Base-by-base conservation (phyloP, 2,329 filamentous ascomycete species). In the Paramyrothecium sp. region DNA sequence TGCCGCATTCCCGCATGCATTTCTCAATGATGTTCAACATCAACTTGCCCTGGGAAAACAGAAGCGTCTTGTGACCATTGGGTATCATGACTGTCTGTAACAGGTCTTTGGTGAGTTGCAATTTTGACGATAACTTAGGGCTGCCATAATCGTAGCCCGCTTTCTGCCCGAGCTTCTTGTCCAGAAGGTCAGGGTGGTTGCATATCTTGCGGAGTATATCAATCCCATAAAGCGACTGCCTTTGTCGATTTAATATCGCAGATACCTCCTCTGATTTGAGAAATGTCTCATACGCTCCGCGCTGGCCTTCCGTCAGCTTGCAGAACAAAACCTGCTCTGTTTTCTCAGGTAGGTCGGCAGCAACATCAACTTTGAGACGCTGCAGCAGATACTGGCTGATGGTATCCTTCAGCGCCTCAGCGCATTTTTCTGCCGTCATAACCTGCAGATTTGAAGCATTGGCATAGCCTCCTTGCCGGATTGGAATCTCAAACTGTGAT, bases 251-350 rank as follows among this genome's bases (percentile, higher is more conserved):
- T 46, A 94, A 74, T 56, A 98, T 97, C 0, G 89, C 87, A n/a
- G 82, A 84, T 81, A 97, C 92, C 49, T 97, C 92, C 46, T 90
- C 86, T 0, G 93, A 97, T 19, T 80, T 80, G 2, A 98, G 78
- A 64, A 97, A 98, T 5, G 82, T 79, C 69, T 92, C 85, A 64
- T 99, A 99, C 1, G 89, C 88, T 33, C 89, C 82, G 53, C 90
- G 84, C 70, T 99, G 95, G 16, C 88, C 72, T 11, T 74, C 71
- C 0, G 93, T 96, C 60, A 99, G 78, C 70, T 96, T 96, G 76
- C 95, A 98, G 72, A 99, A 98, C 3, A 99, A 79, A 0, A 99
- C 95, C 64, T 96, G 91, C 70, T 99, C 95, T 53, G 88, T 96
- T 80, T 99, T 99, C 73, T 96, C 91, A 0, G 95, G 95, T 13